These are phyloP conservation scores for Saccharomycopsis hybrid DNA, from an alignment of 1,139 yeast genomes.

Conservation along the genomic window DNA sequence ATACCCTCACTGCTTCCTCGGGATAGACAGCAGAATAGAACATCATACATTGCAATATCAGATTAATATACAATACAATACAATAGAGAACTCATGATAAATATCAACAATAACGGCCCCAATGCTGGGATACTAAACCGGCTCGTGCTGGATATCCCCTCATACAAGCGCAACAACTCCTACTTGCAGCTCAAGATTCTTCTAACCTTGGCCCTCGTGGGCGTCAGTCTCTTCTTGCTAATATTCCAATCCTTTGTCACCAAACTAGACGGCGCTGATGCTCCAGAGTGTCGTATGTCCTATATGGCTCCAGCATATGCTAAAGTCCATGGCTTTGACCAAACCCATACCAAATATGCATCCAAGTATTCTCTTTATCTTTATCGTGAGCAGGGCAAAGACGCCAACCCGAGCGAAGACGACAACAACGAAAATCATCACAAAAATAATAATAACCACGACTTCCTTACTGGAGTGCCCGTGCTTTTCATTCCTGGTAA, in stretches of 20 bases:
- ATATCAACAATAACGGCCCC: not conserved
- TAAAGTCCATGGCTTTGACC: constrained; percentile 63
- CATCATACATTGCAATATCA: too few relatives aligned
- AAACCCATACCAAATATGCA: constrained; percentile 64
- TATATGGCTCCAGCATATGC: constrained; percentile 79
- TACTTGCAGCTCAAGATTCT: constrained; percentile 2
- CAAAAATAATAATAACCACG: constrained; percentile 22
- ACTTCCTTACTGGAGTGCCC: constrained; percentile 64
- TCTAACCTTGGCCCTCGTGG: not conserved
- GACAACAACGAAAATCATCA: constrained; percentile 28
- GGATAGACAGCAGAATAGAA: too few relatives aligned
- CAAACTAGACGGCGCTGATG: constrained; percentile 33
- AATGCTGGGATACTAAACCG: not conserved
- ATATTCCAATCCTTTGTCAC: constrained; percentile 14
- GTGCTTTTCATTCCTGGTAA: constrained; percentile 94
- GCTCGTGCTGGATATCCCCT: not conserved
- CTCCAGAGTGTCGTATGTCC: constrained; percentile 48
- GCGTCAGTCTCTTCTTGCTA: constrained; percentile 5
- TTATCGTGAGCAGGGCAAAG: constrained; percentile 73
- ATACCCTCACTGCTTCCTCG: too few relatives aligned
- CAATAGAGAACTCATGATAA: not conserved
- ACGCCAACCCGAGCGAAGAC: constrained; percentile 43
- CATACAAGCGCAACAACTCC: not conserved
- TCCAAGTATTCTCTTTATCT: constrained; percentile 73
- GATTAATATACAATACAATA: too few relatives aligned